Evolutionary conservation across 192 early-diverging fungal species (phyloP).

Genomic region (Coemansia sp.): DNA sequence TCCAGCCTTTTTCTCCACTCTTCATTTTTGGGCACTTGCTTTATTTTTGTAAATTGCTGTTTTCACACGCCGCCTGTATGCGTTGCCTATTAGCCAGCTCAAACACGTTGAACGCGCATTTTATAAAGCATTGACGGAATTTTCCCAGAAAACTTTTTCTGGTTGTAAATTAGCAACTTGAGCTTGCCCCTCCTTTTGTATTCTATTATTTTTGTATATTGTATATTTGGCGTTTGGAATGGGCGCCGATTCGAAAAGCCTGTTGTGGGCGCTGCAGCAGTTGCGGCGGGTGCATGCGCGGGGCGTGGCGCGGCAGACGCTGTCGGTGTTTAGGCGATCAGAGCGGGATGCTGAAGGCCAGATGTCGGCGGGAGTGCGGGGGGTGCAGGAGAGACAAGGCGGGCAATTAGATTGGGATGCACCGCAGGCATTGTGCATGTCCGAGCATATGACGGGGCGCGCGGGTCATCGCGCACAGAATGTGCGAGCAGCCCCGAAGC

Average conservation of each 20-base stretch:
- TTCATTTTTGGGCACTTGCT: neutral
- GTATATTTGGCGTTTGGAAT: slow-evolving; percentile 5
- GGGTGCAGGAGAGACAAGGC: slow-evolving; percentile 14
- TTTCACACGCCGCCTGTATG: slow-evolving; percentile 8
- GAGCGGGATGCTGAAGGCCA: slow-evolving; percentile 5
- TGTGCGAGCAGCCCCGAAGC: neutral
- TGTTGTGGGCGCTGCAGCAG: slow-evolving; percentile 33
- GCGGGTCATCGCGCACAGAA: neutral
- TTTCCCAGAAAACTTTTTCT: neutral
- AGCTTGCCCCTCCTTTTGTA: neutral
- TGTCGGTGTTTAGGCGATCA: neutral
- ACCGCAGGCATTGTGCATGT: slow-evolving; percentile 6
- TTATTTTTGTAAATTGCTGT: neutral
- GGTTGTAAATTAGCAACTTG: neutral
- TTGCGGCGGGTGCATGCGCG: slow-evolving; percentile 19
- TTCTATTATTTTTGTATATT: neutral
- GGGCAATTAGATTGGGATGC: slow-evolving; percentile 11
- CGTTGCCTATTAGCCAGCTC: neutral
- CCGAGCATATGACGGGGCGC: slow-evolving; percentile 2
- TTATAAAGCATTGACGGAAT: neutral
- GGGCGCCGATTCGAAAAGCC: slow-evolving; percentile 45
- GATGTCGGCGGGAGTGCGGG: slow-evolving; percentile 8
- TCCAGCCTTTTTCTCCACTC: neutral
- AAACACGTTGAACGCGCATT: neutral
- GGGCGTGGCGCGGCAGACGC: slow-evolving; percentile 16